Base-by-base conservation (phyloP, 352 stramenopile species). In the Aphanomyces invadans region DNA sequence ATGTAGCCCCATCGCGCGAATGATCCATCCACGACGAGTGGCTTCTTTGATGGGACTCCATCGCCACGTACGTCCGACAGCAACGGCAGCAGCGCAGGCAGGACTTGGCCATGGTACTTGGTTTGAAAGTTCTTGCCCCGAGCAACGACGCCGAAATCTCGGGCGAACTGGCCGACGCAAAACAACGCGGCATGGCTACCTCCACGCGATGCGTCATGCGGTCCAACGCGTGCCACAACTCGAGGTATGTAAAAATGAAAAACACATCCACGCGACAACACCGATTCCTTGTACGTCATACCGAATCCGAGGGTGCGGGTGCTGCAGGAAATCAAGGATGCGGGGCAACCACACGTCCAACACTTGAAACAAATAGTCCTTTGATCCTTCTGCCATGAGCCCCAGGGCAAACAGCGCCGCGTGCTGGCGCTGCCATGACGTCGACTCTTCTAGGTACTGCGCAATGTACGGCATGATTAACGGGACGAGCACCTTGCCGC, bases 81-180 rank as follows among this genome's bases (percentile, higher is more conserved):
- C 49, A 92, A 68, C 32, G 70, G 74, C 33, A 83, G 90, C 21
- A 92, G 74, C 28, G 79, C 76, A 25, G 86, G 86, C 26, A 95
- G 60, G 23, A 92, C 73, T 10, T 75, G 64, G 3, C 65, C 45
- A 73, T 92, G 81, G 76, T 85, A 92, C 59, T 83, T 87, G 29
- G 82, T 81, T 70, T 92, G 83, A 63, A 95, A 95, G 75, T 95
- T 95, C 78, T 90, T 92, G 65, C 80, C 79, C 70, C 87, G 86
- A n/a, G 84, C 81, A 1, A 92, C 81, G 53, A 91, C 77, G 33
- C 82, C 81, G 55, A 92, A 92, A 73, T 92, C 86, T 54, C 92
- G 78, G 11, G 84, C 82, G 29, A 92, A 72, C 68, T 95, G 86
- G 17, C 86, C 86, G 63, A 95, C 73, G 59, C 86, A 91, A 74